Evolutionary conservation across 768 basidiomycete species (phyloP), one percentile per base, ranked within the genome.

Genomic region (Xerocomellus amylosporus): DNA sequence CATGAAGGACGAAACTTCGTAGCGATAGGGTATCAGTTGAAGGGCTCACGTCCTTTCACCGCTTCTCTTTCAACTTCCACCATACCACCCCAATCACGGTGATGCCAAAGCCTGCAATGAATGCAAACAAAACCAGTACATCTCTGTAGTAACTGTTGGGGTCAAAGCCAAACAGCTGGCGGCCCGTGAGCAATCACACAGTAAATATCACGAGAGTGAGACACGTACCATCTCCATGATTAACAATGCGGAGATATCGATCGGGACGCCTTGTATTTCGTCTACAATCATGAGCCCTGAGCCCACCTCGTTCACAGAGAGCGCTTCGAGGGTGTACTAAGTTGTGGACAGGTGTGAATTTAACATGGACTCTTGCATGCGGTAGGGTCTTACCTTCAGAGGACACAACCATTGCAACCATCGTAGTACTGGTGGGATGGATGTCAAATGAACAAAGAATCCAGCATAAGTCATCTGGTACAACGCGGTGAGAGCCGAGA

Each of bases 351-450:
- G 14, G 3, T 0, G 9, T 56, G 14, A 56, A 39, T 24, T n/a
- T 34, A 30, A 44, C 8, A 30, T 5, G 10, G 2, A 7, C 6
- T 17, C 5, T 39, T 6, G 19, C n/a, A 17, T 8, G 22, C 0
- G 20, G 4, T 17, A n/a, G 10, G 17, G 43, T 37, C 59, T 17
- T 41, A 71, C 69, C 70, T 93, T 93, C 44, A 93, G 78, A 37
- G 90, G 89, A 50, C 88, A 88, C 53, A 95, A 62, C 87, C 92
- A 98, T 65, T 95, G 88, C 49, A 98, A 75, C 95, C 95, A 98
- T 15, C 95, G 81, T 1, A 98, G 79, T 2, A 95, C 92, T 2
- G 90, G 89, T 4, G 95, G 93, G 54, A 98, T 96, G 55, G 80
- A 76, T 56, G 74, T 71, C 53, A 96, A 78, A 67, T 96, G 90